Conservation (phyloP, 2,329 filamentous ascomycete genomes). For the Endocalyx cinctus region DNA sequence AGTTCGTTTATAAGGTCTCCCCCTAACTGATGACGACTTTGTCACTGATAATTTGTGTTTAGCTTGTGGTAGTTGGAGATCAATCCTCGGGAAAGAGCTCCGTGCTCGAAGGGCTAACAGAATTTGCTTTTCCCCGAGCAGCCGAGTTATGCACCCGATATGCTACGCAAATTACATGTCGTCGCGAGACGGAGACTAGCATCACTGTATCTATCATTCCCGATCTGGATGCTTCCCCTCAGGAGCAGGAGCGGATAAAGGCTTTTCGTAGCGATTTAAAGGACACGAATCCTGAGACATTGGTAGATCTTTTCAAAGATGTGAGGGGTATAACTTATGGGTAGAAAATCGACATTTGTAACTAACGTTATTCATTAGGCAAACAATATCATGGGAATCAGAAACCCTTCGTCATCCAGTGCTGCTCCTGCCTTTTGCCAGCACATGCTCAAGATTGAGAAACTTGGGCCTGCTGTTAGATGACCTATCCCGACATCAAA, state of each 20-base stretch:
- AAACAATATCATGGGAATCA: constrained; percentile 41
- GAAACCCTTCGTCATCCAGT: constrained; percentile 11
- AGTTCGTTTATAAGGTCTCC: constrained; percentile 4
- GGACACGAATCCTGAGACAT: constrained; percentile 21
- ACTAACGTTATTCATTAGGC: no score
- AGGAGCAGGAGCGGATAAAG: constrained; percentile 18
- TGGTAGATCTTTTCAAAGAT: constrained; percentile 36
- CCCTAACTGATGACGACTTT: constrained; percentile 41
- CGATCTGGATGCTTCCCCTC: constrained; percentile 11
- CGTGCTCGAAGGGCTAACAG: constrained; percentile 63
- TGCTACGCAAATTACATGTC: constrained; percentile 42
- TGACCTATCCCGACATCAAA: no score
- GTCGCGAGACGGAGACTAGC: constrained; percentile 30
- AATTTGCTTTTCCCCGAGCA: constrained; percentile 42
- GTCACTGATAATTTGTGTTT: no score
- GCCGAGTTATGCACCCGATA: constrained; percentile 44
- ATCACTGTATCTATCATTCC: constrained; percentile 41
- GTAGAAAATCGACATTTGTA: no score
- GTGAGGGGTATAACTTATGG: no score
- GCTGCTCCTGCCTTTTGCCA: constrained; percentile 40
- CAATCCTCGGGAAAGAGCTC: constrained; percentile 86
- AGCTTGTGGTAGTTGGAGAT: constrained; percentile 76
- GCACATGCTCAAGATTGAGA: constrained; percentile 41
- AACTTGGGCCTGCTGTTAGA: constrained; percentile 38
- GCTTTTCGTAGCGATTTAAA: constrained; percentile 23